A percentile compares a stretch with the other conserved stretches of the same genome.
phyloP scores from a whole-genome alignment of 2,329 filamentous ascomycete genomes.

The Diaporthe longicolla region DNA sequence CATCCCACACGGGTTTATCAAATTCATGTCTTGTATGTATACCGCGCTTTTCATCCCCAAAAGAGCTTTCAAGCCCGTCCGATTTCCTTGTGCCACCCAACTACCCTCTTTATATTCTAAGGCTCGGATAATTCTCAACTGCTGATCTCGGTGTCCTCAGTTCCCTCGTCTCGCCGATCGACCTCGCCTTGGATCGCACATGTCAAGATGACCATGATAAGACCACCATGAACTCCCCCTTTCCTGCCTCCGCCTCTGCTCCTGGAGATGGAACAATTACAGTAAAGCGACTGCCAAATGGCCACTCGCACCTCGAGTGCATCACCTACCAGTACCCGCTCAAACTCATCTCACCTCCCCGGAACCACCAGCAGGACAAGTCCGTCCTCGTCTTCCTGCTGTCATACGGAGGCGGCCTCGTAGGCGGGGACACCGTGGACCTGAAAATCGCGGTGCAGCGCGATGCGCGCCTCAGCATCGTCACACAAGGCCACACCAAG shows the following conservation, averaged over 20 bases:
- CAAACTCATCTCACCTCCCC: conserved; percentile 88
- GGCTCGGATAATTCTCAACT: background rate
- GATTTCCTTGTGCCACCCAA: background rate
- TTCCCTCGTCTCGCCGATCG: conserved; percentile 43
- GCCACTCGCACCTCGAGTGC: conserved; percentile 77
- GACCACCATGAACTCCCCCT: conserved; percentile 74
- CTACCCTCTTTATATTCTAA: background rate
- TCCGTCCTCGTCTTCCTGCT: conserved; percentile 89
- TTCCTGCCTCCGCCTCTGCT: conserved; percentile 78
- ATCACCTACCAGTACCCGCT: conserved; percentile 94
- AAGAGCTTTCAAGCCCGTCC: background rate
- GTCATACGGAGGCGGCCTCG: conserved; percentile 93
- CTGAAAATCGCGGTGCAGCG: conserved; percentile 77
- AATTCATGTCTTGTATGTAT: background rate
- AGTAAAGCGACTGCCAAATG: conserved; percentile 78
- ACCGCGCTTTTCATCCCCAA: background rate
- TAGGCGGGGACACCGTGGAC: conserved; percentile 86
- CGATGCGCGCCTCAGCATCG: conserved; percentile 75
- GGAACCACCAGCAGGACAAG: conserved; percentile 69
- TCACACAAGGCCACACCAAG: conserved; percentile 89
- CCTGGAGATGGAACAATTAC: conserved; percentile 86
- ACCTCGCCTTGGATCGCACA: conserved; percentile 13
- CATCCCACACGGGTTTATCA: background rate
- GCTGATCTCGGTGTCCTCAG: background rate
- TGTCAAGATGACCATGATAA: conserved; percentile 54